Conservation (phyloP, 2,329 filamentous ascomycete species). For the Neopestalotiopsis sp. region DNA sequence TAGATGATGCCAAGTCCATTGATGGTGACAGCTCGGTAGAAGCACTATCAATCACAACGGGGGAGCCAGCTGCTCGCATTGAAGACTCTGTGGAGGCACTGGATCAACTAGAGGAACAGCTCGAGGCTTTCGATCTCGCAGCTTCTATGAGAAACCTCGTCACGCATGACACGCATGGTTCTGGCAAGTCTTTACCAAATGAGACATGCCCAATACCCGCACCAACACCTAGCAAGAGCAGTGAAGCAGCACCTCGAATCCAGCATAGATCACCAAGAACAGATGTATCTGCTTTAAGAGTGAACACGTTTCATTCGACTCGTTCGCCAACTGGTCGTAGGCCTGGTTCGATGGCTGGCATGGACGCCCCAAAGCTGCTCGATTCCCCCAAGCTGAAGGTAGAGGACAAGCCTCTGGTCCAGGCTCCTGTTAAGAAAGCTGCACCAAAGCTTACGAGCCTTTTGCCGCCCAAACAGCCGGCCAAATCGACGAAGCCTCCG, state of each 20-base stretch:
- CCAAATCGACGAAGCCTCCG: constrained; percentile 59
- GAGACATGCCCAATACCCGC: background rate
- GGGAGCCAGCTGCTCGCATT: constrained; percentile 51
- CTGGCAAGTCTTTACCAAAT: constrained; percentile 19
- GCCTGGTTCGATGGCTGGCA: constrained; percentile 46
- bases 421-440: constrained; percentile 34
- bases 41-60: constrained; percentile 39
- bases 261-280: constrained; percentile 25
- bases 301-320: constrained; percentile 44
- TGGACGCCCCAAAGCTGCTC: constrained; percentile 37
- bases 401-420: constrained; percentile 30
- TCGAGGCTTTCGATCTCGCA: constrained; percentile 55
- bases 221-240: background rate
- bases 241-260: background rate
- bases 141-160: constrained; percentile 31
- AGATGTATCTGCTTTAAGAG: constrained; percentile 46
- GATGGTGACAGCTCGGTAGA: constrained; percentile 41
- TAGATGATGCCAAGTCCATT: constrained; percentile 33
- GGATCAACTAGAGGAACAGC: constrained; percentile 65
- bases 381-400: constrained; percentile 32
- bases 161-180: constrained; percentile 25
- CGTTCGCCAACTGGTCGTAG: constrained; percentile 45
- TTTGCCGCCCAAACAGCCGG: constrained; percentile 50
- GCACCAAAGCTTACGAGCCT: constrained; percentile 44
- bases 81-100: constrained; percentile 70